phyloP scores from a whole-genome alignment of 2,329 filamentous ascomycete species.

The Cordyceps javanica region DNA sequence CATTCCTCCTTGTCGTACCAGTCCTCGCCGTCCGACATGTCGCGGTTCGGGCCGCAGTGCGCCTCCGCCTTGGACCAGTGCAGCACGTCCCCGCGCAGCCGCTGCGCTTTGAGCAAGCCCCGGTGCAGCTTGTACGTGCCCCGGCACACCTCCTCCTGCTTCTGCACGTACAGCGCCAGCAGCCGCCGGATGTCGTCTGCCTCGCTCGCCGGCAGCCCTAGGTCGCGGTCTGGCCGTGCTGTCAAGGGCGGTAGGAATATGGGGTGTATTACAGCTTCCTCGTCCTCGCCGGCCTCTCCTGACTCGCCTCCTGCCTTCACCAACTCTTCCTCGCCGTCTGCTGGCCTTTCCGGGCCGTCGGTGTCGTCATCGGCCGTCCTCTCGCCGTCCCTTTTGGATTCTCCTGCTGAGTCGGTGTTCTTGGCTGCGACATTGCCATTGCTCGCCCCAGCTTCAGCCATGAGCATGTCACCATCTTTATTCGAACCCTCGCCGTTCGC shows the following conservation, averaged over 20 bases:
- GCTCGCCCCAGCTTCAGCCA: conserved; percentile 24
- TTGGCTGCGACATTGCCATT: conserved; percentile 5
- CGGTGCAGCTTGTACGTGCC: conserved; percentile 62
- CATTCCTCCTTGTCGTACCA: conserved; percentile 83
- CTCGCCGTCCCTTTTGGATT: conserved; percentile 14
- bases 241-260: conserved; percentile 62
- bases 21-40: conserved; percentile 84
- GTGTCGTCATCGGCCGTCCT: background rate
- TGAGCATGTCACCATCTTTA: conserved; percentile 22
- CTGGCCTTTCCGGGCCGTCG: background rate
- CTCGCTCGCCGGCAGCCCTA: conserved; percentile 65
- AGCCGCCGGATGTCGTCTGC: conserved; percentile 72
- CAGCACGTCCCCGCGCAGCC: conserved; percentile 64
- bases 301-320: background rate
- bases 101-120: conserved; percentile 66
- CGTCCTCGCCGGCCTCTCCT: background rate
- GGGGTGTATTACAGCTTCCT: conserved; percentile 59
- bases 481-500: conserved; percentile 13
- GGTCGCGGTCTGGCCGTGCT: conserved; percentile 60
- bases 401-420: conserved; percentile 17
- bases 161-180: conserved; percentile 72
- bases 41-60: conserved; percentile 58
- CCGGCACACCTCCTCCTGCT: conserved; percentile 77
- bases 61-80: conserved; percentile 74
- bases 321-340: background rate